phyloP scores from a whole-genome alignment of 257 asterid genomes.

The Schizonepeta tenuifolia region DNA sequence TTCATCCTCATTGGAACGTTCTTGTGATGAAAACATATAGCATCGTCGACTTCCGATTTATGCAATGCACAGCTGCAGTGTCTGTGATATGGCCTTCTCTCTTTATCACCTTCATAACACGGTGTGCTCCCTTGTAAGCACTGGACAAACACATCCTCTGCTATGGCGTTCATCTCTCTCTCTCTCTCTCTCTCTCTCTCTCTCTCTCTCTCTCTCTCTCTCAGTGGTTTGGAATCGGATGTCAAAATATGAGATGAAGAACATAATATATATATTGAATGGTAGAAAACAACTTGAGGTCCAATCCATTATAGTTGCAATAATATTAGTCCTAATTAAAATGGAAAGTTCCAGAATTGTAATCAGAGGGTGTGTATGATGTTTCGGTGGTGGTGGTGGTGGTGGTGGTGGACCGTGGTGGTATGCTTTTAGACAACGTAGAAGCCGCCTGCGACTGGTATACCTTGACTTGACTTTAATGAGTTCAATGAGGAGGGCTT shows the following conservation, averaged over 20 bases:
- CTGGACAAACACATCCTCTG: constrained; percentile 42
- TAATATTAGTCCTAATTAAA: not conserved
- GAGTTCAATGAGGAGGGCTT: no score
- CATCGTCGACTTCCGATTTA: constrained; percentile 15
- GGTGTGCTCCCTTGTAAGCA: constrained; percentile 37
- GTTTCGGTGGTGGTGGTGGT: no score
- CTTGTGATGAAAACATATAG: constrained; percentile 32
- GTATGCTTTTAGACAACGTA: constrained; percentile 10
- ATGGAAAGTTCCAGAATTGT: constrained; percentile 16
- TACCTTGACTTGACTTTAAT: constrained; percentile 10
- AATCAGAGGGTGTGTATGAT: not conserved
- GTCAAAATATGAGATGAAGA: not conserved
- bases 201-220: not conserved
- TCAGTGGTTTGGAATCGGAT: no score
- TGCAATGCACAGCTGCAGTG: constrained; percentile 52
- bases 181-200: constrained; percentile 7
- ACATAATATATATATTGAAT: not conserved
- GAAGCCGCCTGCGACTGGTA: constrained; percentile 1
- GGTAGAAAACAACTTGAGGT: not conserved
- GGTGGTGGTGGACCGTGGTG: no score
- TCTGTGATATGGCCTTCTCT: constrained; percentile 50
- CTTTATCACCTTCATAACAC: constrained; percentile 37
- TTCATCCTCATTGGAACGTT: constrained; percentile 28
- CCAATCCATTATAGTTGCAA: not conserved
- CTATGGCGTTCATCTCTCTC: constrained; percentile 45